phyloP scores from a whole-genome alignment of 2,329 filamentous ascomycete species.

The Fusarium burgessii region DNA sequence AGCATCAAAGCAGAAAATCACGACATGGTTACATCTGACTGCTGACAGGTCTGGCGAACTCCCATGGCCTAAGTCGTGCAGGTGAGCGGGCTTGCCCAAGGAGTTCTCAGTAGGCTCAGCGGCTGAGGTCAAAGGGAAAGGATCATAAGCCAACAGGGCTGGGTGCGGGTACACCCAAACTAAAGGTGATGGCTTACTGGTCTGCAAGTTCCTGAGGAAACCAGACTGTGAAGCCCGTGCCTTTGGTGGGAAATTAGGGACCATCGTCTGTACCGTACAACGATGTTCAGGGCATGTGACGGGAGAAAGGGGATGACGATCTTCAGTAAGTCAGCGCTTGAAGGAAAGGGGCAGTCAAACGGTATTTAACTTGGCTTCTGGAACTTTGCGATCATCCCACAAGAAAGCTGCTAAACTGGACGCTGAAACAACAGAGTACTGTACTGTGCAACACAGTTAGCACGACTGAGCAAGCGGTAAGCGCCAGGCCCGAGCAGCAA shows the following conservation, averaged over 20 bases:
- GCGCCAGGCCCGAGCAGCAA: conserved; percentile 16
- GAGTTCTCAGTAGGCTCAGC: conserved; percentile 40
- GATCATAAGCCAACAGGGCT: conserved; percentile 45
- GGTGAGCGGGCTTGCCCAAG: conserved; percentile 39
- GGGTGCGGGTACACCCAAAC: conserved; percentile 34
- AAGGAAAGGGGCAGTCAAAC: conserved; percentile 16
- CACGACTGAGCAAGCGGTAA: conserved; percentile 15
- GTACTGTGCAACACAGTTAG: conserved; percentile 16
- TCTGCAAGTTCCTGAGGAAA: conserved; percentile 18
- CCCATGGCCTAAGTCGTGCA: conserved; percentile 29
- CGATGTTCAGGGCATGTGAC: conserved; percentile 19
- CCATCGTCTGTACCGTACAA: conserved; percentile 25
- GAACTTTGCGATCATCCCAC: conserved; percentile 16
- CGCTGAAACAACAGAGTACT: conserved; percentile 22
- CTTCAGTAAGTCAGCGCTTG: conserved; percentile 18
- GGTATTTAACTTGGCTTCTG: conserved; percentile 31
- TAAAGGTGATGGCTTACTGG: conserved; percentile 30
- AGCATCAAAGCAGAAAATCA: conserved; percentile 14
- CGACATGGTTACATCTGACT: conserved; percentile 44
- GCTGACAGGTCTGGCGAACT: conserved; percentile 17
- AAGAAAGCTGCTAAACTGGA: conserved; percentile 14
- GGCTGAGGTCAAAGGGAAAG: conserved; percentile 42
- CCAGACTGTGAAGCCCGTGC: conserved; percentile 28
- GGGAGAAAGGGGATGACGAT: conserved; percentile 37
- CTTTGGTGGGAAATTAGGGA: conserved; percentile 40